phyloP scores from a whole-genome alignment of 768 basidiomycete species.

The Naematelia aurantialba region DNA sequence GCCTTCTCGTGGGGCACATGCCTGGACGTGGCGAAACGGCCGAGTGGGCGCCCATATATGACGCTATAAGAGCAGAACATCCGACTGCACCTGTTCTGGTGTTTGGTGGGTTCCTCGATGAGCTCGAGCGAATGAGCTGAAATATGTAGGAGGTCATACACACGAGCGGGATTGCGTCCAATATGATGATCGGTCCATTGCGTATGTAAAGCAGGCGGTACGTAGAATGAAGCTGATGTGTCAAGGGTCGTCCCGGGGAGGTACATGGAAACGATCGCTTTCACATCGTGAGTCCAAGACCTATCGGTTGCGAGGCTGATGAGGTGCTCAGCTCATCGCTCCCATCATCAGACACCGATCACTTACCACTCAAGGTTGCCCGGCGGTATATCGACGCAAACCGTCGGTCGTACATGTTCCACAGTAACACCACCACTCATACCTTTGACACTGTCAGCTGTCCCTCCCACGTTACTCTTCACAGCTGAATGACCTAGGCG shows the following conservation, averaged over 20 bases:
- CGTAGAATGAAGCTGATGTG: neutral
- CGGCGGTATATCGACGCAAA: slow-evolving; percentile 51
- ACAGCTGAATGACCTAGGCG: slow-evolving; percentile 16
- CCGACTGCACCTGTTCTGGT: slow-evolving; percentile 73
- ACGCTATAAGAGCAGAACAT: slow-evolving; percentile 70
- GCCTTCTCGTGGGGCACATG: slow-evolving; percentile 66
- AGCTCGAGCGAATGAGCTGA: slow-evolving; percentile 4
- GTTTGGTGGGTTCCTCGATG: slow-evolving; percentile 58
- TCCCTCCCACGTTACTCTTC: neutral
- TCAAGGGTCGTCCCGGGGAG: slow-evolving; percentile 54
- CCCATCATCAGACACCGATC: slow-evolving; percentile 8
- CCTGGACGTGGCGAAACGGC: slow-evolving; percentile 57
- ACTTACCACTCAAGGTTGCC: slow-evolving; percentile 53
- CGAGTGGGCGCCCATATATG: slow-evolving; percentile 66
- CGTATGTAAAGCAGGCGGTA: slow-evolving; percentile 55
- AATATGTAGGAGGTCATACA: slow-evolving; percentile 57
- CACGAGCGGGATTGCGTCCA: slow-evolving; percentile 75
- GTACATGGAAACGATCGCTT: slow-evolving; percentile 87
- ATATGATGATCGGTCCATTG: slow-evolving; percentile 75
- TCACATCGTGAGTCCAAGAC: slow-evolving; percentile 49
- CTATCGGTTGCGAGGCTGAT: neutral
- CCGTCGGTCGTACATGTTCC: slow-evolving; percentile 56
- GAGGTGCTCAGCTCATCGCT: slow-evolving; percentile 9
- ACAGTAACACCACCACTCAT: slow-evolving; percentile 56
- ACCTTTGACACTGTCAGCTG: slow-evolving; percentile 60